Evolutionary conservation across 805 yeast genomes (phyloP).

Genomic region (Suhomyces vadensis): DNA sequence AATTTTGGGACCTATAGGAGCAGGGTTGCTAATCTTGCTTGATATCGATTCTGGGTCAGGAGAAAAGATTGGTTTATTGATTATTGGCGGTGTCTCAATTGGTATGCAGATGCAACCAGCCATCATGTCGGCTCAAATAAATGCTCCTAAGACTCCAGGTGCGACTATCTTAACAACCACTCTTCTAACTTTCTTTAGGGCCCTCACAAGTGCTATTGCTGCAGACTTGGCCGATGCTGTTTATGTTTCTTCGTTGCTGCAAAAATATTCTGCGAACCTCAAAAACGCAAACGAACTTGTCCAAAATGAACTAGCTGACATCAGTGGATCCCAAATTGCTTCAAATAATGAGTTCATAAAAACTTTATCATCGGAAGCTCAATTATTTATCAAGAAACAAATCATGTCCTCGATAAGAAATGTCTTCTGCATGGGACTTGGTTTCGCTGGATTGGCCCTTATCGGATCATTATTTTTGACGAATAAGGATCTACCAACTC

Average conservation of each 20-base stretch:
- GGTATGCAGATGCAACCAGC: constrained; percentile 51
- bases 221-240: constrained; percentile 45
- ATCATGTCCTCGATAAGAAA: constrained; percentile 41
- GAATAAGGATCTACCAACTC: constrained; percentile 43
- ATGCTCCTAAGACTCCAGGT: constrained; percentile 55
- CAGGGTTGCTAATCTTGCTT: constrained; percentile 47
- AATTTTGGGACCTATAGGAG: constrained; percentile 40
- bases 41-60: constrained; percentile 36
- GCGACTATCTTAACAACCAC: constrained; percentile 50
- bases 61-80: constrained; percentile 45
- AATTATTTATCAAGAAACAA: constrained; percentile 26
- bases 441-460: constrained; percentile 31
- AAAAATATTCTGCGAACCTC: constrained; percentile 11
- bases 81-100: constrained; percentile 47
- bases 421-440: constrained; percentile 44
- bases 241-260: constrained; percentile 28
- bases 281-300: constrained; percentile 14
- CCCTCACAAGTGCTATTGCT: constrained; percentile 48
- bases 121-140: constrained; percentile 47
- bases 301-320: constrained; percentile 18
- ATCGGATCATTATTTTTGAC: constrained; percentile 38
- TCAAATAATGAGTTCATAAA: constrained; percentile 16
- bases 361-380: constrained; percentile 23
- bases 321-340: constrained; percentile 16
- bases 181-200: constrained; percentile 43